Evolutionary conservation across 2,329 filamentous ascomycete genomes (phyloP), one percentile per base, ranked within the genome.

Genomic region (Cercospora sp.): DNA sequence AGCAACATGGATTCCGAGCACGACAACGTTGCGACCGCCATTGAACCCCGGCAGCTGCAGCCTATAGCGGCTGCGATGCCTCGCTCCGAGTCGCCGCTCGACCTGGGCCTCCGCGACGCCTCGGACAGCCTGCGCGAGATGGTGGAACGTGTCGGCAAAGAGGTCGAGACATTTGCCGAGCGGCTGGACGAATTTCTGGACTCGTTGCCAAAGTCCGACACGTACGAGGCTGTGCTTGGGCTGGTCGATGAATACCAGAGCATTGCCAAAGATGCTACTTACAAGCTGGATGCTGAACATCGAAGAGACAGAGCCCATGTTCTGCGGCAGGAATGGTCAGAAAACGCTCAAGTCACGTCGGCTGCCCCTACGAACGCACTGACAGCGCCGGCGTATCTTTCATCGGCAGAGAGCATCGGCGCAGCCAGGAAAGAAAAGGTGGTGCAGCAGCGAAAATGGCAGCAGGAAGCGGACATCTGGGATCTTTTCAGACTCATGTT

Each of bases 401-500:
- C 24, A 18, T 30, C 65, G 16, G 58, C 43, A 40, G 60, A 49
- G 18, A 66, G 63, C 9, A 37, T 74, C 45, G 62, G 67, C 21
- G 69, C 67, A n/a, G 67, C 68, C 49, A 75, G 77, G 37, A 75
- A 74, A n/a, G 72, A 80, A 34, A 80, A 78, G 53, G 76, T 84
- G 21, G 77, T 84, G 63, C 85, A 87, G 69, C 77, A 90, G 12
- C 84, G 86, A 75, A 86, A 88, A 66, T 90, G 93, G 85, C 89
- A 96, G 79, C 86, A 91, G 71, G 95, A 99, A 80, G 88, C 89
- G 49, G 92, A 96, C 74, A 95, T 93, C 0, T 99, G 95, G 95
- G 90, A 96, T 76, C 84, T 98, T 30, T 82, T 98, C 67, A 86
- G 89, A 60, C 87, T 91, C 45, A 84, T 97, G 69, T 85, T 97